Evolutionary conservation across 2,329 filamentous ascomycete species (phyloP).

Genomic region (Aspergillus persii): DNA sequence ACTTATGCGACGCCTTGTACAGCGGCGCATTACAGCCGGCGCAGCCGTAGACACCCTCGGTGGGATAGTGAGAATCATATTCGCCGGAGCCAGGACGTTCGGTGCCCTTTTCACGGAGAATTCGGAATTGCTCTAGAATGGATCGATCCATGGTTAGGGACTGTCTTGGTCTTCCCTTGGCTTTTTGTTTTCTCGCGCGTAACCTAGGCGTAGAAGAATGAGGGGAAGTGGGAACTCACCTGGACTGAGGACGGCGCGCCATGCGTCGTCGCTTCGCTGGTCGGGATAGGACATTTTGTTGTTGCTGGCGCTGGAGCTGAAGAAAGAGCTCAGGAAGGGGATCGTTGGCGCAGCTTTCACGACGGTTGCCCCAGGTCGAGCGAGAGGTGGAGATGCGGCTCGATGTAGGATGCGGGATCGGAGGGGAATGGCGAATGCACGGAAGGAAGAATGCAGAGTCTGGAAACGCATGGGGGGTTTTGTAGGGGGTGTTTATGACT

Average conservation of each 20-base stretch:
- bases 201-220: too few species aligned
- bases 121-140: constrained; percentile 83
- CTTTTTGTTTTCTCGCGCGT: neutral
- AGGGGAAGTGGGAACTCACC: constrained; percentile 50
- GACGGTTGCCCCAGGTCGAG: constrained; percentile 35
- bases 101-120: constrained; percentile 89
- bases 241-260: constrained; percentile 77
- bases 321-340: constrained; percentile 74
- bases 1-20: constrained; percentile 92
- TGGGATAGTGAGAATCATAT: constrained; percentile 82
- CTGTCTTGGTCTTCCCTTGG: neutral
- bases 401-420: constrained; percentile 21
- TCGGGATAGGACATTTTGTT: constrained; percentile 65
- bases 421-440: constrained; percentile 20
- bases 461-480: constrained; percentile 28
- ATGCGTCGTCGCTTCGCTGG: constrained; percentile 77
- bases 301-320: constrained; percentile 56
- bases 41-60: constrained; percentile 78
- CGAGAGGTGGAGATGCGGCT: constrained; percentile 13
- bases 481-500: neutral
- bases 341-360: constrained; percentile 71
- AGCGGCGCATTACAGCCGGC: constrained; percentile 82
- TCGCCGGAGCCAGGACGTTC: constrained; percentile 76
- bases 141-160: neutral
- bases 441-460: constrained; percentile 14